phyloP scores from a whole-genome alignment of 2,329 filamentous ascomycete genomes.

The Fusarium nelsonii region DNA sequence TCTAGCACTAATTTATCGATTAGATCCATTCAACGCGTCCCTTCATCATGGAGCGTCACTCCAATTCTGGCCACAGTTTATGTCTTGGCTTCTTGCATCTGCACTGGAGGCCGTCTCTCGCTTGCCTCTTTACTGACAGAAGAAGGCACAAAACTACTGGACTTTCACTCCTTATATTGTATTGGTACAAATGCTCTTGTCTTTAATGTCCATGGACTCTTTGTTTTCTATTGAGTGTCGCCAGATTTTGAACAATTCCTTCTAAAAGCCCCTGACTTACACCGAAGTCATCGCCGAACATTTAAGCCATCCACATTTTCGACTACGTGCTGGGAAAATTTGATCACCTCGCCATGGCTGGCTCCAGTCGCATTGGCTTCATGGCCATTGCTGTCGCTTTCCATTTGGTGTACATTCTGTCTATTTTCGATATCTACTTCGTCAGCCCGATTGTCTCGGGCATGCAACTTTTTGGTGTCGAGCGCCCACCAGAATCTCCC shows the following conservation, averaged over 20 bases:
- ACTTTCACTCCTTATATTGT: background rate
- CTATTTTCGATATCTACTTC: conserved; percentile 99
- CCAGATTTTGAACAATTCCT: conserved; percentile 13
- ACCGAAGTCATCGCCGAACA: conserved; percentile 22
- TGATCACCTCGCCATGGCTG: conserved; percentile 60
- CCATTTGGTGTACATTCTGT: conserved; percentile 92
- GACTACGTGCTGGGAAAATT: background rate
- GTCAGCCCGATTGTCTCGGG: conserved; percentile 96
- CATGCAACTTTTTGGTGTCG: conserved; percentile 84
- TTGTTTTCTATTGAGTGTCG: conserved; percentile 3
- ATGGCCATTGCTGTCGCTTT: conserved; percentile 90
- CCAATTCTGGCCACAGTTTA: conserved; percentile 44
- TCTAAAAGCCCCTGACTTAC: conserved; percentile 41
- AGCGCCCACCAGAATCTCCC: conserved; percentile 64
- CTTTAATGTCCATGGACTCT: conserved; percentile 24
- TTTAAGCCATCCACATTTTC: background rate
- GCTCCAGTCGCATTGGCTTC: conserved; percentile 79
- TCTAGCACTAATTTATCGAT: conserved; percentile 22
- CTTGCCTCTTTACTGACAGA: conserved; percentile 12
- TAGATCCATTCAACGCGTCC: conserved; percentile 26
- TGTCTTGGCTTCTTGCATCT: conserved; percentile 26
- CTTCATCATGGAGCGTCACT: conserved; percentile 27
- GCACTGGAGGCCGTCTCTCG: conserved; percentile 13
- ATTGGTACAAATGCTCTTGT: background rate
- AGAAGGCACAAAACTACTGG: background rate